Evolutionary conservation across 2,329 filamentous ascomycete species (phyloP).

Genomic region (Esteya vermicola): DNA sequence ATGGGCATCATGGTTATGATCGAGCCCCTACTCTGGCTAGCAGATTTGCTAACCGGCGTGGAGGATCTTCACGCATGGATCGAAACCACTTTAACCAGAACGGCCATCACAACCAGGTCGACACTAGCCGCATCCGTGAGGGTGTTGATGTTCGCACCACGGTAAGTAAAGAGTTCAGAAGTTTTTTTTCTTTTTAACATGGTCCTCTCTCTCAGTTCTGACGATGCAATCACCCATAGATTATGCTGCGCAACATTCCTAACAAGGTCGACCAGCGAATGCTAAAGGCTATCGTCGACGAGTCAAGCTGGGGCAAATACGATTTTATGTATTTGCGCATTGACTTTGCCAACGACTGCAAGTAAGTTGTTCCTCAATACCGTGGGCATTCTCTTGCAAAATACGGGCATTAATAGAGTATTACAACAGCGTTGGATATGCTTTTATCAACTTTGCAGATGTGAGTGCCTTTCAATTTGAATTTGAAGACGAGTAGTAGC

Average conservation of each 20-base stretch:
- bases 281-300: conserved; percentile 67
- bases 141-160: conserved; percentile 65
- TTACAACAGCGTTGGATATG: conserved; percentile 71
- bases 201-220: background rate
- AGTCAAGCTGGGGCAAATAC: conserved; percentile 67
- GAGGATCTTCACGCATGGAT: conserved; percentile 31
- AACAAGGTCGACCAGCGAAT: conserved; percentile 72
- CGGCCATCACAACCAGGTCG: conserved; percentile 47
- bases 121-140: conserved; percentile 43
- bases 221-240: conserved; percentile 35
- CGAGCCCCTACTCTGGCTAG: conserved; percentile 21
- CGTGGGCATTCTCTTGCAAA: no score
- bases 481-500: background rate
- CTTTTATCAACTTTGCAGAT: conserved; percentile 88
- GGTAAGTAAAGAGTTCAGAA: conserved; percentile 29
- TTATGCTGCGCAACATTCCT: conserved; percentile 92
- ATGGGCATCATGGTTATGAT: conserved; percentile 18
- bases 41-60: conserved; percentile 28
- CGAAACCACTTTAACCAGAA: conserved; percentile 31
- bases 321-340: conserved; percentile 95
- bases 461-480: conserved; percentile 29
- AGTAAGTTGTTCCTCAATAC: no score
- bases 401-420: no score
- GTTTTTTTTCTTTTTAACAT: background rate
- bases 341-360: conserved; percentile 72